Evolutionary conservation across 768 basidiomycete genomes (phyloP).

Genomic region (Neoboletus subvelutipes): DNA sequence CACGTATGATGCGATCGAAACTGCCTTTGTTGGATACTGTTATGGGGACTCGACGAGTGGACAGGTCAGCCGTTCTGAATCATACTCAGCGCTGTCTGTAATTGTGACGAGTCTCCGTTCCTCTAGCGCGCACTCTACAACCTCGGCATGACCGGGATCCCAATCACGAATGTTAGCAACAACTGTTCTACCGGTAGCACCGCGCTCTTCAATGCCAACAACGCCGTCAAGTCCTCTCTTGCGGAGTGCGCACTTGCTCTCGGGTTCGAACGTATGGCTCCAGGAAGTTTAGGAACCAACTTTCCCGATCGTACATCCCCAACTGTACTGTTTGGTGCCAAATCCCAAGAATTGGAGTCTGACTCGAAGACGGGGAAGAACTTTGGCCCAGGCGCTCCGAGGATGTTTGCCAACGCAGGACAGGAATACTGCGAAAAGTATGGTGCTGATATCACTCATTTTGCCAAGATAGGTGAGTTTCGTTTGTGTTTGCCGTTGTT

Average conservation of each 20-base stretch:
- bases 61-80: constrained; percentile 47
- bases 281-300: constrained; percentile 67
- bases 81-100: background rate
- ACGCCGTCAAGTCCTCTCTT: constrained; percentile 65
- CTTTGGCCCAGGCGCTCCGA: constrained; percentile 65
- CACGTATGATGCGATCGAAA: constrained; percentile 73
- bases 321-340: constrained; percentile 42
- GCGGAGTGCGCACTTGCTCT: constrained; percentile 77
- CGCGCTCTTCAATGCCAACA: constrained; percentile 74
- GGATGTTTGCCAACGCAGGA: constrained; percentile 71
- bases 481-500: background rate
- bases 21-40: constrained; percentile 74
- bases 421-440: constrained; percentile 78
- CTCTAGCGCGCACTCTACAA: constrained; percentile 73
- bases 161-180: constrained; percentile 86
- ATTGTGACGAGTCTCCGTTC: background rate
- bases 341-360: constrained; percentile 48
- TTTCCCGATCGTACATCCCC: constrained; percentile 57
- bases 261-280: constrained; percentile 84
- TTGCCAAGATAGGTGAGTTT: constrained; percentile 72
- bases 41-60: constrained; percentile 80
- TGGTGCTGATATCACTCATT: constrained; percentile 62
- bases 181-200: constrained; percentile 83
- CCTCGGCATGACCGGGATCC: constrained; percentile 80
- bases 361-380: constrained; percentile 50